Evolutionary conservation across 331 rosid genomes (phyloP).

Genomic region (Cydonia oblonga): DNA sequence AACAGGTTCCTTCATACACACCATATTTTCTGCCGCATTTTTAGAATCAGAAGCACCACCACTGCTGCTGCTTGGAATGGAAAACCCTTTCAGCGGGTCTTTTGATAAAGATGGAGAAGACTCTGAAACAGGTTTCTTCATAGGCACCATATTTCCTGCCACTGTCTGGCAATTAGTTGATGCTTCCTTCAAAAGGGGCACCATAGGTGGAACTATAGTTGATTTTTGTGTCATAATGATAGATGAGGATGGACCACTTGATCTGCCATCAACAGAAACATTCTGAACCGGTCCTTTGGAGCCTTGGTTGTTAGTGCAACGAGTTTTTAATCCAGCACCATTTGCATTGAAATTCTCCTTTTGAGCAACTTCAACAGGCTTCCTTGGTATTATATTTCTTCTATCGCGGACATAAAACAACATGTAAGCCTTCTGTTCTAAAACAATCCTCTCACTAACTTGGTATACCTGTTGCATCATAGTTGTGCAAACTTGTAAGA

Average conservation of each 20-base stretch:
- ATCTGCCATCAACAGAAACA: slow-evolving; percentile 19
- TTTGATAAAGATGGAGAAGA: not conserved
- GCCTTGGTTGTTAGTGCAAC: slow-evolving; percentile 23
- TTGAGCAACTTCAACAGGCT: slow-evolving; percentile 28
- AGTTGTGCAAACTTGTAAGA: not conserved
- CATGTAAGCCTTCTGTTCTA: slow-evolving; percentile 95
- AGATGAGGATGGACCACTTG: slow-evolving; percentile 15
- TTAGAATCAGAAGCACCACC: not conserved
- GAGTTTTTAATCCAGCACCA: slow-evolving; percentile 22
- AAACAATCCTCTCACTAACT: slow-evolving; percentile 67
- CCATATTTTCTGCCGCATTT: not conserved
- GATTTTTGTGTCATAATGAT: slow-evolving; percentile 20
- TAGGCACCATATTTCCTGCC: slow-evolving; percentile 3
- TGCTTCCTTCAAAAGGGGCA: slow-evolving; percentile 14
- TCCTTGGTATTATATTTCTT: slow-evolving; percentile 42
- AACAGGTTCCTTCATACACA: slow-evolving; percentile 16
- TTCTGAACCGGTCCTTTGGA: slow-evolving; percentile 26
- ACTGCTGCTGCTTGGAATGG: not conserved
- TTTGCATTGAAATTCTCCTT: slow-evolving; percentile 38
- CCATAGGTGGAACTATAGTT: slow-evolving; percentile 21
- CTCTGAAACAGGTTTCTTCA: slow-evolving; percentile 6
- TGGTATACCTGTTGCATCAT: slow-evolving; percentile 49
- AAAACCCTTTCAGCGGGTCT: too few relatives aligned
- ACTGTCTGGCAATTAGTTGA: not conserved
- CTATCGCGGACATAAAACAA: slow-evolving; percentile 89